A percentile compares a stretch with the other conserved stretches of the same genome.
Conservation (phyloP, 2,329 filamentous ascomycete genomes). For the Falciphora oryzae region DNA sequence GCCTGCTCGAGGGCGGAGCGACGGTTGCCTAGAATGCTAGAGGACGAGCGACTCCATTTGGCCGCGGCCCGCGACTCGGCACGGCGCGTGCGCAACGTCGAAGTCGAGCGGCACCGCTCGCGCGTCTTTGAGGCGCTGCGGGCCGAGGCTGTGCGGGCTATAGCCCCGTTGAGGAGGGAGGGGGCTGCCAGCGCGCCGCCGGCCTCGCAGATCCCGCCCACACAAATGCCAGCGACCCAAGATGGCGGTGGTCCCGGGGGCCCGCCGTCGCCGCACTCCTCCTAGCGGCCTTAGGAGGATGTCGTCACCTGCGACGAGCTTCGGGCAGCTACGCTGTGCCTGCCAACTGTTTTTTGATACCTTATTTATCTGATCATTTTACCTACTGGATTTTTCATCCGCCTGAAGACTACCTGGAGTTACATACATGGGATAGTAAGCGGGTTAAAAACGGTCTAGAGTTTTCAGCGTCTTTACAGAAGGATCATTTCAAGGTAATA, state of each 20-base stretch:
- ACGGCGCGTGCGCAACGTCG: constrained; percentile 34
- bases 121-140: constrained; percentile 43
- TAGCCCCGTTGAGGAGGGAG: constrained; percentile 1
- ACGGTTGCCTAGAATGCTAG: constrained; percentile 33
- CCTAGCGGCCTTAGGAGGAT: too few relatives aligned
- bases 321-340: too few relatives aligned
- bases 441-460: not conserved
- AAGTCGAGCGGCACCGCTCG: constrained; percentile 43
- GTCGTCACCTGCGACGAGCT: too few relatives aligned
- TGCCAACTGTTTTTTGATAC: not conserved
- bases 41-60: constrained; percentile 34
- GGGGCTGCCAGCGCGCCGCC: not conserved
- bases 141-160: constrained; percentile 36
- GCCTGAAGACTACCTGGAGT: not conserved
- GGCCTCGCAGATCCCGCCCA: not conserved
- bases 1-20: constrained; percentile 40
- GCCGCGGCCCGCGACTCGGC: constrained; percentile 40
- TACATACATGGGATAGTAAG: not conserved
- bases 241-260: too few relatives aligned
- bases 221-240: not conserved
- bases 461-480: not conserved
- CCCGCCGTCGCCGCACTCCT: not conserved
- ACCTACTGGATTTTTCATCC: not conserved
- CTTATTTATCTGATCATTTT: not conserved
- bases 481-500: not conserved